Evolutionary conservation across 2,329 filamentous ascomycete species (phyloP).

Genomic region (Aspergillus sp.): DNA sequence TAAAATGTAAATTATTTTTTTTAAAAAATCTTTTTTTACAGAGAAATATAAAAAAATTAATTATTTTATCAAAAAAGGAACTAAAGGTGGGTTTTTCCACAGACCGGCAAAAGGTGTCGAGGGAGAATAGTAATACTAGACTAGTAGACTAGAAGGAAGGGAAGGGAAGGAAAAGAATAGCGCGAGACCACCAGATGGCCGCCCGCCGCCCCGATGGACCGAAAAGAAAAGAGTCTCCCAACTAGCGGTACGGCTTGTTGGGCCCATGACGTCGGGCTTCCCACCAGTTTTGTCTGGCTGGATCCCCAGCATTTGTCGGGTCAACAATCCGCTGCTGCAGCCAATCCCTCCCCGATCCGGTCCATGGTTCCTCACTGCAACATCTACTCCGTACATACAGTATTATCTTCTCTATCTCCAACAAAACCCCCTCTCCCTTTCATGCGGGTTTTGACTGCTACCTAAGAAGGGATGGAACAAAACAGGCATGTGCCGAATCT

Average conservation of each 20-base stretch:
- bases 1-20: too few species aligned
- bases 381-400: too few species aligned
- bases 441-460: not conserved
- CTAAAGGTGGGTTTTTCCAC: not conserved
- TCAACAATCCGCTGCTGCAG: slow-evolving; percentile 4
- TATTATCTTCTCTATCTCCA: too few species aligned
- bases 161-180: not conserved
- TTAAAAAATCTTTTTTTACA: too few species aligned
- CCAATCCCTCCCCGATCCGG: not conserved
- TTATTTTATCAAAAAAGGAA: not conserved
- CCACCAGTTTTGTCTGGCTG: slow-evolving; percentile 14
- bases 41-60: not conserved
- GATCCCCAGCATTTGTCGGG: slow-evolving; percentile 8
- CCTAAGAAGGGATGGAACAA: not conserved
- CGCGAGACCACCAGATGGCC: too few species aligned
- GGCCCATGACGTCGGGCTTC: slow-evolving; percentile 24
- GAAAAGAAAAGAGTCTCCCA: slow-evolving; percentile 13
- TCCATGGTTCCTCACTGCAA: not conserved
- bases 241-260: slow-evolving; percentile 28
- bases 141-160: not conserved
- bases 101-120: not conserved
- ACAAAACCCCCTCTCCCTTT: not conserved
- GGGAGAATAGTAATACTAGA: not conserved
- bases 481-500: not conserved
- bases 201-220: too few species aligned